These are phyloP conservation scores for Erysimum pusillum DNA, from an alignment of 441 rosid species.

Conservation along the genomic window DNA sequence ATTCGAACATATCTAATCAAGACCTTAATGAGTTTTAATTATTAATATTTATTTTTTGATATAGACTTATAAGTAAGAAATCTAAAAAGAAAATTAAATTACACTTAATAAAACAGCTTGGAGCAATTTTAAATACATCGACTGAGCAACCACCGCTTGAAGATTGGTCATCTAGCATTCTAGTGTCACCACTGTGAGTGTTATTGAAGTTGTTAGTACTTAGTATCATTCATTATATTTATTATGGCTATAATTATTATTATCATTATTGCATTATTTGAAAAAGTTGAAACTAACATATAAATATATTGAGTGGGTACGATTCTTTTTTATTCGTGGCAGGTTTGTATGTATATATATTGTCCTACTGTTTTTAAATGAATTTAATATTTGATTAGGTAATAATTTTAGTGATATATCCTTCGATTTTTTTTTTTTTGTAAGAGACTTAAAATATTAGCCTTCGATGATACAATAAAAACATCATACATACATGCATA, in stretches of 20 bases:
- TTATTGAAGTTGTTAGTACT: slow-evolving; percentile 39
- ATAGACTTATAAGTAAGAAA: neutral
- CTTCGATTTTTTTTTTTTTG: too few relatives aligned
- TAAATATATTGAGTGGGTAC: slow-evolving; percentile 12
- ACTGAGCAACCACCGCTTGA: slow-evolving; percentile 35
- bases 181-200: slow-evolving; percentile 36
- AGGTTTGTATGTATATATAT: slow-evolving; percentile 2
- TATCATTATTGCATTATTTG: slow-evolving; percentile 40
- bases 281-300: slow-evolving; percentile 9
- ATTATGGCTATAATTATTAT: neutral
- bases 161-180: slow-evolving; percentile 27
- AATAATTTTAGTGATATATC: too few relatives aligned
- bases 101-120: neutral
- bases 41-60: too few relatives aligned
- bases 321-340: slow-evolving; percentile 4
- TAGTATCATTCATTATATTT: slow-evolving; percentile 22
- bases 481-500: too few relatives aligned
- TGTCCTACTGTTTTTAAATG: too few relatives aligned
- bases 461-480: too few relatives aligned
- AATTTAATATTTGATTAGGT: too few relatives aligned
- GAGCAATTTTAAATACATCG: neutral
- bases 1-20: slow-evolving; percentile 20
- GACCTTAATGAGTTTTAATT: neutral
- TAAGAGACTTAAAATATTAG: too few relatives aligned
- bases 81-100: neutral